A percentile compares a stretch with the other conserved stretches of the same genome.
phyloP scores from a whole-genome alignment of 139 green algal species.

The Zygnema circumcarinatum region DNA sequence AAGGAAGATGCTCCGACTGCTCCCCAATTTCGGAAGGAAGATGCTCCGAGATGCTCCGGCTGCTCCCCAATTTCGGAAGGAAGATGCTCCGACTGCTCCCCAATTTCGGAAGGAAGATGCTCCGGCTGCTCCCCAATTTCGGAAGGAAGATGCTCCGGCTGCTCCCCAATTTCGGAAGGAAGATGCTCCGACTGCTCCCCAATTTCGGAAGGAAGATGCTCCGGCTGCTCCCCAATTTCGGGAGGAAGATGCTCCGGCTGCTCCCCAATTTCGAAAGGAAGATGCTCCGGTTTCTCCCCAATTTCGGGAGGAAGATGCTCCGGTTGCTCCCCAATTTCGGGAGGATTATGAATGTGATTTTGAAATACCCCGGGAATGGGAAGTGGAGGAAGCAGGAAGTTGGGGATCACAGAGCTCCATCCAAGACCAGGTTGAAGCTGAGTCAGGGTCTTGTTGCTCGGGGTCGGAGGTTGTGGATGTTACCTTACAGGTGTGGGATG shows the following conservation, averaged over 20 bases:
- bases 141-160: background rate
- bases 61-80: background rate
- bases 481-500: background rate
- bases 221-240: background rate
- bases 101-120: background rate
- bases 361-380: background rate
- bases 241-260: background rate
- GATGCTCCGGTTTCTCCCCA: background rate
- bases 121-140: background rate
- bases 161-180: background rate
- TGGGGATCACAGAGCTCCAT: background rate
- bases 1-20: background rate
- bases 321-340: background rate
- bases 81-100: background rate
- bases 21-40: background rate
- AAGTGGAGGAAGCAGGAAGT: background rate
- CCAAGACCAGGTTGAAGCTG: background rate
- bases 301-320: background rate
- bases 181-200: background rate
- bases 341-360: background rate
- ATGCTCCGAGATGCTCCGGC: no score
- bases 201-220: background rate
- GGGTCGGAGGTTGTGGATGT: background rate
- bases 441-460: background rate
- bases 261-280: background rate